Percentiles rank a stretch among this genome's conserved stretches.
Evolutionary conservation across 1,284 basidiomycete genomes (phyloP).

Genomic region (Pyrrhoderma lamaoense): DNA sequence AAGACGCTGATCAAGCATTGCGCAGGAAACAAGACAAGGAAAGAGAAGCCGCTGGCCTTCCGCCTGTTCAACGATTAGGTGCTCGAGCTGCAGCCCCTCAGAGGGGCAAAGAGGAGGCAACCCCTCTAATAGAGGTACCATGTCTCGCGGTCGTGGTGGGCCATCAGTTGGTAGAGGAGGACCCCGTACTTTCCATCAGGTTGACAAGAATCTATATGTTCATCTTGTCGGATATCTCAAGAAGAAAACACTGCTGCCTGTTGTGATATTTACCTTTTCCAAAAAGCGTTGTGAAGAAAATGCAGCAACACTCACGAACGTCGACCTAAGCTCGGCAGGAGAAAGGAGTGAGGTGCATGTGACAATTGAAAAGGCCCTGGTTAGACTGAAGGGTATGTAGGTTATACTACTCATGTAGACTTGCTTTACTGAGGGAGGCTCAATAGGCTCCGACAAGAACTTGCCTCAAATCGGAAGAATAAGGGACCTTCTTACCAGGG

Average conservation of each 20-base stretch:
- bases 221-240: slow-evolving; percentile 84
- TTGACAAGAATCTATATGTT: slow-evolving; percentile 90
- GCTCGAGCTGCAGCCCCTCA: slow-evolving; percentile 67
- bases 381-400: slow-evolving; percentile 76
- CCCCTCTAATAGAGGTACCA: slow-evolving; percentile 30
- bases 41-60: slow-evolving; percentile 85
- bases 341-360: slow-evolving; percentile 98
- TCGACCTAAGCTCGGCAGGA: slow-evolving; percentile 71
- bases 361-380: slow-evolving; percentile 86
- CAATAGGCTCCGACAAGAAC: slow-evolving; percentile 78
- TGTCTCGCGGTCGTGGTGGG: slow-evolving; percentile 41
- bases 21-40: slow-evolving; percentile 97
- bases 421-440: slow-evolving; percentile 5
- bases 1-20: slow-evolving; percentile 83
- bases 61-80: slow-evolving; percentile 74
- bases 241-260: slow-evolving; percentile 84
- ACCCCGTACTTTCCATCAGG: slow-evolving; percentile 57
- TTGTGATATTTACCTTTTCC: slow-evolving; percentile 95
- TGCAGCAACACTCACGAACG: slow-evolving; percentile 81
- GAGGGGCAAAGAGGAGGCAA: slow-evolving; percentile 50
- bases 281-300: slow-evolving; percentile 98
- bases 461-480: slow-evolving; percentile 94
- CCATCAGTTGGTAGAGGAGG: slow-evolving; percentile 35
- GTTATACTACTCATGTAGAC: not conserved
- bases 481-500: slow-evolving; percentile 84